These are phyloP conservation scores for Lathyrus aphaca DNA, from an alignment of 306 rosid species.

Conservation along the genomic window DNA sequence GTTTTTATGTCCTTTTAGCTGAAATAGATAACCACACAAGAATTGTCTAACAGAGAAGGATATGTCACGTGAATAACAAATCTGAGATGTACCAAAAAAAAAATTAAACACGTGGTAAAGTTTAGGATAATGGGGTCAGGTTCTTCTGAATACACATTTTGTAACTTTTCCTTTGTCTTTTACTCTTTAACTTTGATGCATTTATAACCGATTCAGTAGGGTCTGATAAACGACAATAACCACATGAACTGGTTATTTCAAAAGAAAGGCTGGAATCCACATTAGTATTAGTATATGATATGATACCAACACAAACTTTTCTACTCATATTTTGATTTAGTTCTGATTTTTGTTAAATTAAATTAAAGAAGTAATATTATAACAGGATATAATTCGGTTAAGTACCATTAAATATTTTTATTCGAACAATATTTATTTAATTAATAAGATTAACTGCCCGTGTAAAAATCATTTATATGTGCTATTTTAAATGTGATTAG, in stretches of 20 bases:
- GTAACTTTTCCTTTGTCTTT: slow-evolving; percentile 14
- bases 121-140: neutral
- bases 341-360: neutral
- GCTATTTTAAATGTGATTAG: too few species aligned
- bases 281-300: neutral
- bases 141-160: neutral
- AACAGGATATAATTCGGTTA: too few species aligned
- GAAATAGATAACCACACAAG: slow-evolving; percentile 8
- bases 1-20: neutral
- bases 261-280: neutral
- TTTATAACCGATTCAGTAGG: neutral
- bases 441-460: too few species aligned
- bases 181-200: neutral
- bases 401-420: too few species aligned
- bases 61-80: slow-evolving; percentile 22
- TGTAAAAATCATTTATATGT: too few species aligned
- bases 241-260: slow-evolving; percentile 26
- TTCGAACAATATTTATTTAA: too few species aligned
- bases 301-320: neutral
- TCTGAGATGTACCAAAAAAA: neutral
- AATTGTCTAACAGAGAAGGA: neutral
- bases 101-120: neutral
- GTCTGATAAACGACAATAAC: slow-evolving; percentile 31
- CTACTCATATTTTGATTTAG: neutral
- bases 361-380: neutral